Evolutionary conservation across 352 stramenopile genomes (phyloP).

Genomic region (Discostella stelligera): DNA sequence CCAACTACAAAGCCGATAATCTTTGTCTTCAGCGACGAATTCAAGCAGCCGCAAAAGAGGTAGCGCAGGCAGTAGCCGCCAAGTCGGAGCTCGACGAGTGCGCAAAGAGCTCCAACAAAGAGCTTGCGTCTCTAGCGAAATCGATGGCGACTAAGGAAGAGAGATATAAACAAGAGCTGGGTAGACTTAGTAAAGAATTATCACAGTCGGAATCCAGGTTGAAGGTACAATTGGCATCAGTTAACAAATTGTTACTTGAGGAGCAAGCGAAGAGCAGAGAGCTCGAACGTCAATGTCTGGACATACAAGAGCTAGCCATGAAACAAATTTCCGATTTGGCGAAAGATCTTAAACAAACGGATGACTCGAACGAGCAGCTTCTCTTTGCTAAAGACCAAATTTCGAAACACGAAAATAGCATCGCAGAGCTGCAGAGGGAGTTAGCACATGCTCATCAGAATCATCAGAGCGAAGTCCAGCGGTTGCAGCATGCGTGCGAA

Average conservation of each 20-base stretch:
- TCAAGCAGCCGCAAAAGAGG: constrained; percentile 9
- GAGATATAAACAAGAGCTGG: constrained; percentile 7
- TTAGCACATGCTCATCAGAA: constrained; percentile 8
- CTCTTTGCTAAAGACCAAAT: constrained; percentile 33
- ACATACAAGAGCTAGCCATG: constrained; percentile 33
- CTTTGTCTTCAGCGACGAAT: constrained; percentile 25
- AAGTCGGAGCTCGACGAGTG: constrained; percentile 24
- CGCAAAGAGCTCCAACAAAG: constrained; percentile 8
- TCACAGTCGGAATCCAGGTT: constrained; percentile 2
- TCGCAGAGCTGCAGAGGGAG: constrained; percentile 27
- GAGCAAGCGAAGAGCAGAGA: constrained; percentile 30
- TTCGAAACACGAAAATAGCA: constrained; percentile 29
- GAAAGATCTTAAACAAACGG: constrained; percentile 19
- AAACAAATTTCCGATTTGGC: constrained; percentile 31
- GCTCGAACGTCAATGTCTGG: constrained; percentile 17
- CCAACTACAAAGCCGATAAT: constrained; percentile 13
- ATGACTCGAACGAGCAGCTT: constrained; percentile 34
- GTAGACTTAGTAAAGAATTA: constrained; percentile 9
- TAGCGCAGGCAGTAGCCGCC: not conserved
- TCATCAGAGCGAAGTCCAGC: constrained; percentile 22
- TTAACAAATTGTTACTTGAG: constrained; percentile 16
- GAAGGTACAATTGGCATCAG: constrained; percentile 22
- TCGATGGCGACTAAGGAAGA: constrained; percentile 8
- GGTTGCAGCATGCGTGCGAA: constrained; percentile 45
- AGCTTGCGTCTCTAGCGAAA: constrained; percentile 15